phyloP scores from a whole-genome alignment of 2,329 filamentous ascomycete species.

The Fusarium stilboides region DNA sequence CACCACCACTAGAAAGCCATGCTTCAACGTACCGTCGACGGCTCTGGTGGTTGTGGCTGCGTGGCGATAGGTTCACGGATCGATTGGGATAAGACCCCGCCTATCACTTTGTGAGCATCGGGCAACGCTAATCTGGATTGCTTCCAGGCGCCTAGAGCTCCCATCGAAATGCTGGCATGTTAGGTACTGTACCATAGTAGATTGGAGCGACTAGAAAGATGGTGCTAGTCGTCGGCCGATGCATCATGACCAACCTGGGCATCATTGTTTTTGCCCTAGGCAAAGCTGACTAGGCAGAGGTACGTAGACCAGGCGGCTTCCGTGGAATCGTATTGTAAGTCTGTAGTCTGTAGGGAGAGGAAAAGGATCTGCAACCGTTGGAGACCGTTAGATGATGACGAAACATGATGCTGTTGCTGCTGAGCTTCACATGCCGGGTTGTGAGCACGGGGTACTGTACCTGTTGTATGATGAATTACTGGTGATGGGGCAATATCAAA shows the following conservation, averaged over 20 bases:
- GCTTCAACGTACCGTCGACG: constrained; percentile 19
- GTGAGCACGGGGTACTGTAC: constrained; percentile 8
- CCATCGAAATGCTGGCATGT: constrained; percentile 18
- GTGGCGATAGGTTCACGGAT: constrained; percentile 29
- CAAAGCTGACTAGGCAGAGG: constrained; percentile 19
- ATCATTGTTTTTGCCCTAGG: constrained; percentile 33
- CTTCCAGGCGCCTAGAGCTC: constrained; percentile 27
- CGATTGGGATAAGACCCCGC: constrained; percentile 17
- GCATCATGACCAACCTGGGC: constrained; percentile 40
- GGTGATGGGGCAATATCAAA: constrained; percentile 1
- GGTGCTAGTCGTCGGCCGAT: constrained; percentile 26
- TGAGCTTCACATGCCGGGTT: constrained; percentile 7
- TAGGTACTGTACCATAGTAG: too few species aligned
- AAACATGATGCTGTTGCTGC: constrained; percentile 34
- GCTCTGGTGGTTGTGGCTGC: constrained; percentile 32
- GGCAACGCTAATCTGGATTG: constrained; percentile 39
- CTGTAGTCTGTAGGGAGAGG: not conserved
- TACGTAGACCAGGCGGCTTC: constrained; percentile 9
- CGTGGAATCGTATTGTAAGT: not conserved
- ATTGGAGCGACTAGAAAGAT: constrained; percentile 17
- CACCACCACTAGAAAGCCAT: constrained; percentile 22
- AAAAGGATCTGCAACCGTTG: constrained; percentile 13
- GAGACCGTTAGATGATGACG: constrained; percentile 36
- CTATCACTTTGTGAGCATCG: constrained; percentile 17
- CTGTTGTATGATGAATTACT: constrained; percentile 5